Evolutionary conservation across 345 rosid species (phyloP).

Genomic region (Euphorbia pulcherrima): DNA sequence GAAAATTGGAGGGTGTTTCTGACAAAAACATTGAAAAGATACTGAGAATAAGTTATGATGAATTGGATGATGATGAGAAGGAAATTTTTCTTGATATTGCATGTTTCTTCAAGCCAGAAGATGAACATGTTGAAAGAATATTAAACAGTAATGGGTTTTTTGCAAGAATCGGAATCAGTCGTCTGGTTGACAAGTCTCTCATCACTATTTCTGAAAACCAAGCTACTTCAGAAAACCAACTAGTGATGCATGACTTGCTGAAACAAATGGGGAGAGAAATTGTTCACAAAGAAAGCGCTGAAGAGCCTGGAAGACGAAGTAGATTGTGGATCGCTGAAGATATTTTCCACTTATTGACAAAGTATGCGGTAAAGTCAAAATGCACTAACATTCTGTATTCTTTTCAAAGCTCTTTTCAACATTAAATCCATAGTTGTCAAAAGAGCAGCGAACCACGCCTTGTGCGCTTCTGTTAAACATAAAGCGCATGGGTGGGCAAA

Average conservation of each 20-base stretch:
- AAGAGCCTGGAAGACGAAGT: background rate
- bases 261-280: background rate
- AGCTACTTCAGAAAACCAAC: background rate
- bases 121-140: background rate
- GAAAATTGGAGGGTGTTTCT: background rate
- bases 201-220: background rate
- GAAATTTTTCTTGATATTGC: constrained; percentile 16
- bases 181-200: constrained; percentile 6
- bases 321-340: constrained; percentile 2
- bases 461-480: too few species aligned
- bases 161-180: background rate
- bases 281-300: background rate
- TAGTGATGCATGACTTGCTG: constrained; percentile 7
- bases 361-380: background rate
- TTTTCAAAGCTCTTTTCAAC: background rate
- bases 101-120: constrained; percentile 2
- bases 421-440: too few species aligned
- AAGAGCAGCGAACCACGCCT: too few species aligned
- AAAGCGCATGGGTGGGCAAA: too few species aligned
- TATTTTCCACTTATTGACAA: background rate
- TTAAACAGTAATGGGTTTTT: background rate
- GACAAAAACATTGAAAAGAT: background rate
- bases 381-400: background rate
- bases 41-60: constrained; percentile 9
- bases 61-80: background rate